Base-by-base conservation (phyloP, 2,329 filamentous ascomycete species). In the Colletotrichum sp. region DNA sequence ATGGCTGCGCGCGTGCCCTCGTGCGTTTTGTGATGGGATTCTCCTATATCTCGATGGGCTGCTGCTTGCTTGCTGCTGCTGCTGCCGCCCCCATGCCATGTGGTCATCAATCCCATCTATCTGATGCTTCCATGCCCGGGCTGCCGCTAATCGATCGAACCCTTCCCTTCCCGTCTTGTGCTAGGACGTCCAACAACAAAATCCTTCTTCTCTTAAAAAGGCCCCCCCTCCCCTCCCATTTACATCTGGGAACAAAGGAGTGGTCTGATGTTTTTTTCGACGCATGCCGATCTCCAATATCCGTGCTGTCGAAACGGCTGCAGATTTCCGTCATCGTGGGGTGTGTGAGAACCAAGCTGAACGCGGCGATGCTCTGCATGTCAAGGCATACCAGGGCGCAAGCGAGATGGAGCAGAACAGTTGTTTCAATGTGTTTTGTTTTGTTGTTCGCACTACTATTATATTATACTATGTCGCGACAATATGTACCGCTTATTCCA, bases 401-500 rank as follows among this genome's bases (percentile, higher is more conserved):
- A 21, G 32, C 30, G 21, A 32, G 36, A 10, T 24, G 62, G 8
- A 16, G 16, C n/a, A 6, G 21, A 32, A 12, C 36, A 21, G 18
- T 63, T 21, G 12, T 24, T n/a, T 63, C 12, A 24, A 63, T 34
- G n/a, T 30, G 30, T 16, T 63, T 36, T 28, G 13, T 63, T 44
- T n/a, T 6, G 9, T 67, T 55, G 6, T 44, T 63, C 39, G 44
- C 63, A 72, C 63, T 72, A 72, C 63, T 44, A 69, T 68, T 75
- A 75, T 68, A 68, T 68, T 76, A 64, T 72, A 76, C 69, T 76
- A 55, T 62, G 49, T 36, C 62, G 39, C 36, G 64, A 57, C 30
- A 49, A 62, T 34, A 72, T 76, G 63, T 72, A 72, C 69, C 57
- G 63, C 24, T 64, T 21, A n/a, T 15, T 63, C 44, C 30, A 44